Base-by-base conservation (phyloP, 129 eudicot genomes). In the Lactuca sativa region DNA sequence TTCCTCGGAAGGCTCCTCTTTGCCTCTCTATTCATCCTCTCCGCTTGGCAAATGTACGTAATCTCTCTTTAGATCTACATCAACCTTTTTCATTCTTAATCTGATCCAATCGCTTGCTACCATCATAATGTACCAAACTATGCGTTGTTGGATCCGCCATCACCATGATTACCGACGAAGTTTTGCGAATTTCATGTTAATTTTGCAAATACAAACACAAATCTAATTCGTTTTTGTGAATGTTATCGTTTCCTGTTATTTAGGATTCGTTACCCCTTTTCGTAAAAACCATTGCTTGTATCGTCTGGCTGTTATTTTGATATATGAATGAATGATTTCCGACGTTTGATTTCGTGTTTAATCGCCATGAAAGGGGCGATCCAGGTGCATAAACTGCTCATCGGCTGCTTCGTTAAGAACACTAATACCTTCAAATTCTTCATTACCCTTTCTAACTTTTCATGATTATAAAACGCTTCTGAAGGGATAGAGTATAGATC, bases 11-110 rank as follows among this genome's bases (percentile, higher is more conserved):
- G 90, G 74, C 77, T 82, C 69, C 86, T 85, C 58, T 85, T 82
- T n/a, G 90, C 86, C 60, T 85, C 90, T 59, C 67, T 85, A n/a
- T 85, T 85, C 84, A 85, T 85, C 64, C 90, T 85, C 10, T 82
- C 86, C 67, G 90, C 90, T 55, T 82, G 86, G 86, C 90, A 85
- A 85, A 78, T 78, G 90, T 85, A 85, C 56, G 64, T 67, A 33
- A 8, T 56, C 66, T 36, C 43, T 51, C 44, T 59, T 18, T 70
- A 58, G 64, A 72, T 60, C 70, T 73, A 52, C 40, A 41, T 54
- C 33, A 37, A 18, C 38, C 5, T 59, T 16, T 43, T 64, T 43
- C 25, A 1, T 12, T 58, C 14, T 17, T 13, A 16, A 38, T 37
- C 4, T 12, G 11, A 31, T 41, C 31, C 51, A 15, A 31, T 66